phyloP scores from a whole-genome alignment of 2,329 filamentous ascomycete species.

The Leptosphaerulina australis region DNA sequence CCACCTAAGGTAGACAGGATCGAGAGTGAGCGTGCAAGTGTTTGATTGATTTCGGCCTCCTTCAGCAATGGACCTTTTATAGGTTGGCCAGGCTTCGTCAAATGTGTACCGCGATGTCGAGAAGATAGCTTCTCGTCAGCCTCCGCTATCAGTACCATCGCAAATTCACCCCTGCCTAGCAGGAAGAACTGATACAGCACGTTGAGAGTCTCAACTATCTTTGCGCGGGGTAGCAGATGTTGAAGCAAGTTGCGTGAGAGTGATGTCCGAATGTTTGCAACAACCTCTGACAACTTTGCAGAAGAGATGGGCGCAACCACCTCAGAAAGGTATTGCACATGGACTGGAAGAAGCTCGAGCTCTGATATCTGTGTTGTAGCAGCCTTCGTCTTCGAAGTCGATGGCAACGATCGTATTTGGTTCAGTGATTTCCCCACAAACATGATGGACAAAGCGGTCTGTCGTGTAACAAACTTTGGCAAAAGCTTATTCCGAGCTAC shows the following conservation, averaged over 20 bases:
- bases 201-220: constrained; percentile 76
- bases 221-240: constrained; percentile 76
- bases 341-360: constrained; percentile 67
- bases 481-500: constrained; percentile 59
- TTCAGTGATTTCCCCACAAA: constrained; percentile 91
- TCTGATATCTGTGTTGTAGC: constrained; percentile 50
- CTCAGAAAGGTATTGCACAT: constrained; percentile 71
- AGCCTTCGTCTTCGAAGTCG: constrained; percentile 38
- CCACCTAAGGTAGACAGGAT: constrained; percentile 76
- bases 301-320: constrained; percentile 76
- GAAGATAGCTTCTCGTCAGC: constrained; percentile 80
- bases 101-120: constrained; percentile 63
- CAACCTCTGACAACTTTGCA: constrained; percentile 70
- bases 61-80: constrained; percentile 74
- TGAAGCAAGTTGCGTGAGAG: constrained; percentile 85
- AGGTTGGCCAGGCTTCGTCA: constrained; percentile 52
- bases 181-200: constrained; percentile 87
- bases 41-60: constrained; percentile 81
- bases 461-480: constrained; percentile 77
- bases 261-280: constrained; percentile 77
- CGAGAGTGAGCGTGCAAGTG: constrained; percentile 79
- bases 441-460: constrained; percentile 80
- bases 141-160: constrained; percentile 81
- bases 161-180: constrained; percentile 87
- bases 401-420: constrained; percentile 66